Conservation (phyloP, 2,329 filamentous ascomycete genomes). For the Celoporthe dispersa region DNA sequence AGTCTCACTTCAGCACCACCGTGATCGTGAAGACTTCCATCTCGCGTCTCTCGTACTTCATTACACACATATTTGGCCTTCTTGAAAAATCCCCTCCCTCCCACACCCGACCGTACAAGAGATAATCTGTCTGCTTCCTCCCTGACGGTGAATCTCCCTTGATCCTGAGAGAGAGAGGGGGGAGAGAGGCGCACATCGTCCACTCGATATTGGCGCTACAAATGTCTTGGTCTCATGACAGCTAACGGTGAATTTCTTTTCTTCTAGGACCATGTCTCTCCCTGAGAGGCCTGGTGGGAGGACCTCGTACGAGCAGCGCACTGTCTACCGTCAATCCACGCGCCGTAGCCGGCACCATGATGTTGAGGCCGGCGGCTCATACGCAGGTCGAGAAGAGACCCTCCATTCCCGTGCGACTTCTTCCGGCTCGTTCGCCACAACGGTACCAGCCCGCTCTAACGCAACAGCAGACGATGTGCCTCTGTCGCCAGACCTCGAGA, state of each 20-base stretch:
- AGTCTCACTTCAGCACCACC: constrained; percentile 17
- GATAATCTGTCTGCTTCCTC: background rate
- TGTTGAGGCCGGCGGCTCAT: constrained; percentile 63
- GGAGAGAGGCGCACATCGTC: background rate
- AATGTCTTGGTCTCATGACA: background rate
- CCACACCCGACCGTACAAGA: constrained; percentile 3
- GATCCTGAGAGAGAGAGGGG: background rate
- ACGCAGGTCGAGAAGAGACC: constrained; percentile 20
- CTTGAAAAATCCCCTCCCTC: background rate
- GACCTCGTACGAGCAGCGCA: constrained; percentile 64
- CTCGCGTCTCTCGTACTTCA: background rate
- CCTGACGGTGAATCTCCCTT: constrained; percentile 30
- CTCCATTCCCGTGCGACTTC: constrained; percentile 48
- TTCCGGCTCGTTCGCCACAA: constrained; percentile 62
- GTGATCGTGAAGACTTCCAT: constrained; percentile 4
- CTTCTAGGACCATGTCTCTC: constrained; percentile 60
- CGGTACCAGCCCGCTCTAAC: constrained; percentile 56
- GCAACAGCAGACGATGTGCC: constrained; percentile 59
- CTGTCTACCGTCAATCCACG: constrained; percentile 69
- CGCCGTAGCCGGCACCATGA: constrained; percentile 70
- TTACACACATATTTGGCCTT: constrained; percentile 12
- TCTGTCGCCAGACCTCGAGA: constrained; percentile 51
- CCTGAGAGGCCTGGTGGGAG: constrained; percentile 68
- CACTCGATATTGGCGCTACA: background rate
- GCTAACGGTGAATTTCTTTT: constrained; percentile 32